These are phyloP conservation scores for Umbellularia californica DNA, from an alignment of 164 flowering plant species.

Conservation along the genomic window DNA sequence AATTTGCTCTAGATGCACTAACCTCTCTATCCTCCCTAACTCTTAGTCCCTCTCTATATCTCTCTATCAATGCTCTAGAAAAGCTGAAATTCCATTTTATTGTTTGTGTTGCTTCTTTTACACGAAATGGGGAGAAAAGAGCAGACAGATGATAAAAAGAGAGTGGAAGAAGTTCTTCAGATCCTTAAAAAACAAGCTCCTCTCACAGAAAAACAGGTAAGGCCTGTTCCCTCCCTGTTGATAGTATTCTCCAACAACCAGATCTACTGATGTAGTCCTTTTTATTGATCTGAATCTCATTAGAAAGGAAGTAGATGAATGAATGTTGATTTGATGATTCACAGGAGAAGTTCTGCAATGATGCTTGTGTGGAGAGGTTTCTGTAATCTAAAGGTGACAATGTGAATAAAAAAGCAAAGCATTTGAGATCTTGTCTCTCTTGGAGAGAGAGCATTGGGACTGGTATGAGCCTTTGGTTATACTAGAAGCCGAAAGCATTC, in stretches of 20 bases:
- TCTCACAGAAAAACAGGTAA: constrained; percentile 75
- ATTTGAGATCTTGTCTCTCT: constrained; percentile 71
- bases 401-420: constrained; percentile 90
- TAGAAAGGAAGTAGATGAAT: no score
- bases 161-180: constrained; percentile 62
- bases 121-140: constrained; percentile 64
- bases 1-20: no score
- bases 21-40: no score
- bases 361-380: constrained; percentile 75
- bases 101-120: no score
- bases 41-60: no score
- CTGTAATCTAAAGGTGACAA: constrained; percentile 76
- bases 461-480: constrained; percentile 36
- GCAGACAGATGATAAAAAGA: constrained; percentile 27
- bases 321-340: neutral
- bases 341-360: constrained; percentile 92
- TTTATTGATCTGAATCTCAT: no score
- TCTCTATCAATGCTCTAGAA: no score
- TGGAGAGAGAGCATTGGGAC: constrained; percentile 85
- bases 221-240: no score
- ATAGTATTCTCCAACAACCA: neutral
- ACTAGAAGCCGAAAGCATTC: no score
- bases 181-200: constrained; percentile 72
- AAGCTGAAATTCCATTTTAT: neutral
- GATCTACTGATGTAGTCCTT: neutral